Base-by-base conservation (phyloP, 495 filamentous ascomycete genomes). In the Penicillium macrosclerotiorum region DNA sequence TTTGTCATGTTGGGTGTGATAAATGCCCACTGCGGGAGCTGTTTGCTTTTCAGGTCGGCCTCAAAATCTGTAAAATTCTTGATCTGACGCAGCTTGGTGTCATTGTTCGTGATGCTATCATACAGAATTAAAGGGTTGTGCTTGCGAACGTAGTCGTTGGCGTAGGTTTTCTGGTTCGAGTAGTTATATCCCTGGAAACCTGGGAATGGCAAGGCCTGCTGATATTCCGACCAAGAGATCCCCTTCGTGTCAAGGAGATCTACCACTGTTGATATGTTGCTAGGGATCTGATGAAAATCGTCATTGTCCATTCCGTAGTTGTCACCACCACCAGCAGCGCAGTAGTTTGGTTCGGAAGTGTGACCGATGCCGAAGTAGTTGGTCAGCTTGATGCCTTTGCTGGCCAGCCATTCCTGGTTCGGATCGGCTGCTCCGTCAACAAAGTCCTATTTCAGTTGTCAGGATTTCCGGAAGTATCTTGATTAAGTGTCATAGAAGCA, bases 1-100 rank as follows among this genome's bases (percentile, higher is more conserved):
- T 84, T 80, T 47, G 79, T 72, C 84, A 88, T 87, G 71, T 88
- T 87, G 14, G 85, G 85, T 9, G 84, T 88, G 45, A 88, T 78
- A 65, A 88, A 87, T 45, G 76, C 76, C 81, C 81, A 87, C 62
- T 88, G 85, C 8, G 84, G 85, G 11, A 89, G 74, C 23, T 63
- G 70, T 47, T 79, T 63, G 38, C 67, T 54, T 30, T 69, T 57
- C 12, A 87, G 63, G 47, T 87, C 84, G 27, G 73, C 53, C 37
- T 71, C 65, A 62, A 88, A 86, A 37, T 69, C 69, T 17, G 78
- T 81, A 54, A 84, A 74, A 63, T 83, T 85, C 73, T 89, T 86
- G 66, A 85, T 80, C 37, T 76, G 68, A 12, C 74, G 69, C 4
- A 80, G 62, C 13, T 82, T 74, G 6, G 74, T 69, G 0, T 68